A percentile compares a stretch with the other conserved stretches of the same genome.
These are phyloP conservation scores for Collybia sordida DNA, from an alignment of 768 basidiomycete species.

Conservation along the genomic window DNA sequence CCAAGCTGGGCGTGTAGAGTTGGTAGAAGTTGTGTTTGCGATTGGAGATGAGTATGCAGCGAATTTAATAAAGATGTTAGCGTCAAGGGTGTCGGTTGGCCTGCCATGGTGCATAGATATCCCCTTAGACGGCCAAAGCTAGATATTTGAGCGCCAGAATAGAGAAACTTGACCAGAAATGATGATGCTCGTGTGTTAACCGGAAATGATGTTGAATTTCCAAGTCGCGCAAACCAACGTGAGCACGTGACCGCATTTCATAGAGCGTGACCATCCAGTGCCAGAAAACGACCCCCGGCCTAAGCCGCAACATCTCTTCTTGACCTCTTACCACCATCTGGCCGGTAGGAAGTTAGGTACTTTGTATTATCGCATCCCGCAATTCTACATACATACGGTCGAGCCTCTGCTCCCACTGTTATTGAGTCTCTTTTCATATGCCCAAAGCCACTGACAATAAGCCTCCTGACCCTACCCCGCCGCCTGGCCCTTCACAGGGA, in stretches of 20 bases:
- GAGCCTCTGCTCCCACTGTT: too few species aligned
- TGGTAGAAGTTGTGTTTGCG: slow-evolving; percentile 81
- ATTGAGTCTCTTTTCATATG: too few species aligned
- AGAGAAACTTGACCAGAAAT: not conserved
- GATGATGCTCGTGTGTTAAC: not conserved
- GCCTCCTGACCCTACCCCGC: too few species aligned
- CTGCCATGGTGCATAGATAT: slow-evolving; percentile 17
- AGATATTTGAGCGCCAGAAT: not conserved
- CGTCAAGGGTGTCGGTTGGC: slow-evolving; percentile 28
- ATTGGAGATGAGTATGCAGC: slow-evolving; percentile 73
- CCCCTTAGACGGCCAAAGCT: not conserved
- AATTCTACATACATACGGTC: too few species aligned
- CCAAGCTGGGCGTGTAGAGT: slow-evolving; percentile 84
- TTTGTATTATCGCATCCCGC: too few species aligned
- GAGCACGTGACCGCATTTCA: not conserved
- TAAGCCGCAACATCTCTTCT: not conserved
- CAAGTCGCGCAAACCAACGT: not conserved
- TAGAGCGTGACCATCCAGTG: not conserved
- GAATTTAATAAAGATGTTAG: slow-evolving; percentile 74
- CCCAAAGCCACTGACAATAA: too few species aligned
- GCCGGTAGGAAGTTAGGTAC: too few species aligned
- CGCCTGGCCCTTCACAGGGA: too few species aligned
- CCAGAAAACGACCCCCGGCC: not conserved
- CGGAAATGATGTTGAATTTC: not conserved
- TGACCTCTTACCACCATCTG: not conserved